These are phyloP conservation scores for Microsporum canis DNA, from an alignment of 2,329 filamentous ascomycete genomes.

Conservation along the genomic window DNA sequence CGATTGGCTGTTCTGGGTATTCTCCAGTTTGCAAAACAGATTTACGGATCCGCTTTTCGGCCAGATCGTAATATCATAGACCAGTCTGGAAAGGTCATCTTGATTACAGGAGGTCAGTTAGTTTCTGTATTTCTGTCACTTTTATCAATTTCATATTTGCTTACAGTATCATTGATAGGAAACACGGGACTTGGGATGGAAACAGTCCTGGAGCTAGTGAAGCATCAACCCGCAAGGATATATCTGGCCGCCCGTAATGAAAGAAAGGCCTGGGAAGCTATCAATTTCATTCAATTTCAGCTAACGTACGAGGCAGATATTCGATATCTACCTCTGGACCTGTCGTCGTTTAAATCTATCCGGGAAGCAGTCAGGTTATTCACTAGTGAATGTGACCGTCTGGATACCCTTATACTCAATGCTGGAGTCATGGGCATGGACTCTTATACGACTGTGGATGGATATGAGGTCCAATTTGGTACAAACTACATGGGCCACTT, in stretches of 20 bases:
- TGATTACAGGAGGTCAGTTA: slow-evolving; percentile 41
- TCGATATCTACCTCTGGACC: slow-evolving; percentile 38
- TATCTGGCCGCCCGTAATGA: slow-evolving; percentile 44
- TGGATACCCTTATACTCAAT: slow-evolving; percentile 38
- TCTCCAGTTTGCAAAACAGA: slow-evolving; percentile 1
- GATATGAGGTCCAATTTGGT: slow-evolving; percentile 37
- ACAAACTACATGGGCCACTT: slow-evolving; percentile 40
- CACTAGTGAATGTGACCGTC: slow-evolving; percentile 28
- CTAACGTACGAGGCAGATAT: slow-evolving; percentile 27
- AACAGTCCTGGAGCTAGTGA: slow-evolving; percentile 38
- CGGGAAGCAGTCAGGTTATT: slow-evolving; percentile 36
- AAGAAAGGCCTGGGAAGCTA: slow-evolving; percentile 33
- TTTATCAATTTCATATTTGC: neutral
- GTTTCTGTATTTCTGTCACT: neutral
- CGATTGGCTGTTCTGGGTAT: neutral
- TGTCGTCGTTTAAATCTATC: slow-evolving; percentile 41
- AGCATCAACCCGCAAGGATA: slow-evolving; percentile 42
- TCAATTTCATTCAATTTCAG: slow-evolving; percentile 31
- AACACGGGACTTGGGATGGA: slow-evolving; percentile 39
- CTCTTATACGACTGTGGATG: slow-evolving; percentile 28
- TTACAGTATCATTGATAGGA: slow-evolving; percentile 17
- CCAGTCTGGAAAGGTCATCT: slow-evolving; percentile 39
- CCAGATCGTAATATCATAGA: slow-evolving; percentile 37
- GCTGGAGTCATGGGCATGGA: slow-evolving; percentile 38
- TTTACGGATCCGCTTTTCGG: slow-evolving; percentile 22